Evolutionary conservation across 169 alveolate species (phyloP).

Genomic region (Cryptosporidium ryanae): DNA sequence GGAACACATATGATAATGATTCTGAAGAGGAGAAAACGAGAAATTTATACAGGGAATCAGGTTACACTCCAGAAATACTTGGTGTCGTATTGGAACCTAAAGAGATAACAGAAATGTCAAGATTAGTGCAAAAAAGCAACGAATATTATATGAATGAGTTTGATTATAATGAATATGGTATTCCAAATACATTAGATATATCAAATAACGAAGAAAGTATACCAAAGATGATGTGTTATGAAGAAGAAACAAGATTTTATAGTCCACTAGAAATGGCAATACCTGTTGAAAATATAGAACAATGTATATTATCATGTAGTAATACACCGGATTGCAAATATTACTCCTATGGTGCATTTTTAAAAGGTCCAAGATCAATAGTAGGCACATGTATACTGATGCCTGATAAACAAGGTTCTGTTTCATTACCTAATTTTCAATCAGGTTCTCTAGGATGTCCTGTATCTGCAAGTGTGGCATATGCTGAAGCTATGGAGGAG

Average conservation of each 20-base stretch:
- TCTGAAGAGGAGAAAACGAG: background rate
- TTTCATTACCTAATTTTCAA: conserved; percentile 50
- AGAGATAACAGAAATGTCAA: conserved; percentile 53
- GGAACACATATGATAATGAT: background rate
- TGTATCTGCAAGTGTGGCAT: conserved; percentile 72
- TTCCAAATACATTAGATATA: background rate
- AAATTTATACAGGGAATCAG: background rate
- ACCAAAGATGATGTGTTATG: conserved; percentile 35
- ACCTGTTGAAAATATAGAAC: conserved; percentile 68
- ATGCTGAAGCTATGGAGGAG: conserved; percentile 73
- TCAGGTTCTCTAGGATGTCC: conserved; percentile 73
- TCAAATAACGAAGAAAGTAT: background rate
- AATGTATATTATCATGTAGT: conserved; percentile 63
- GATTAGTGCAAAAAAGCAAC: conserved; percentile 42
- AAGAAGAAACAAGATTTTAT: conserved; percentile 66
- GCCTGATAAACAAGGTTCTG: conserved; percentile 75
- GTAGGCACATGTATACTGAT: conserved; percentile 60
- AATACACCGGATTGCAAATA: conserved; percentile 68
- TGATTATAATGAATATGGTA: background rate
- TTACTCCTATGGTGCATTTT: conserved; percentile 69
- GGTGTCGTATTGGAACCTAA: conserved; percentile 68
- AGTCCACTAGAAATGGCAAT: conserved; percentile 71
- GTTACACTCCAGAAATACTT: conserved; percentile 55
- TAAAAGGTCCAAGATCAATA: conserved; percentile 44
- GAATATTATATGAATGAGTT: conserved; percentile 7